phyloP scores from a whole-genome alignment of 2,329 filamentous ascomycete genomes.

The Ophiostoma triangulosporum region DNA sequence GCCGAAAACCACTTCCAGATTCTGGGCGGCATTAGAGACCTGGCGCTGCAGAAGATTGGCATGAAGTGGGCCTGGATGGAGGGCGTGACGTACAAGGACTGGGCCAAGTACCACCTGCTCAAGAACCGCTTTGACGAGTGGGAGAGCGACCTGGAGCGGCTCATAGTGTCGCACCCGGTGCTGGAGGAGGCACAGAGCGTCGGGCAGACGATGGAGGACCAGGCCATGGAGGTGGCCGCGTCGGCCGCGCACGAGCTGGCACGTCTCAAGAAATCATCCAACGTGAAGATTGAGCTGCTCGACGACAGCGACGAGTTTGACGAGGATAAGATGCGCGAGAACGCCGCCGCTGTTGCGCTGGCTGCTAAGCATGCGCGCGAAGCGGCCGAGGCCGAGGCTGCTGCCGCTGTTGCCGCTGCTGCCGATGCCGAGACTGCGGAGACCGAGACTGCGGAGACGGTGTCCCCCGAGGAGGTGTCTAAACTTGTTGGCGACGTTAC shows the following conservation, averaged over 20 bases:
- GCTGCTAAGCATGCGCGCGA: slow-evolving; percentile 16
- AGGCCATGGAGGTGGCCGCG: slow-evolving; percentile 69
- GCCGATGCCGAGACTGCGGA: neutral
- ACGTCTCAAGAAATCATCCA: slow-evolving; percentile 68
- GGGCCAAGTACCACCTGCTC: slow-evolving; percentile 85
- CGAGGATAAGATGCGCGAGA: slow-evolving; percentile 37
- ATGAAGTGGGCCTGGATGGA: slow-evolving; percentile 96
- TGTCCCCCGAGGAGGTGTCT: slow-evolving; percentile 21
- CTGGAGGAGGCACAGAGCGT: slow-evolving; percentile 55
- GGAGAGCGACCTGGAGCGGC: slow-evolving; percentile 66
- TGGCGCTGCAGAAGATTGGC: slow-evolving; percentile 81
- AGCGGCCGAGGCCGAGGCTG: slow-evolving; percentile 10
- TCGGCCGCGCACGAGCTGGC: slow-evolving; percentile 66
- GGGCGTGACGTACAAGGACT: slow-evolving; percentile 91
- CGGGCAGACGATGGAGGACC: slow-evolving; percentile 46
- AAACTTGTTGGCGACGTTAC: slow-evolving; percentile 17
- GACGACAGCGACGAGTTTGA: slow-evolving; percentile 73
- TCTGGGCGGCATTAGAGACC: slow-evolving; percentile 66
- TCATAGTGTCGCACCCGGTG: slow-evolving; percentile 60
- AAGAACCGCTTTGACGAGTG: slow-evolving; percentile 73
- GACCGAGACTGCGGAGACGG: neutral
- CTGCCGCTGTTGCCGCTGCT: neutral
- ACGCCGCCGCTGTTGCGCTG: slow-evolving; percentile 32
- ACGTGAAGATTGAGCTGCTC: slow-evolving; percentile 65
- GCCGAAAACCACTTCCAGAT: slow-evolving; percentile 73